A percentile compares a stretch with the other conserved stretches of the same genome.
Conservation (phyloP, 176 grass and related monocot genomes). For the Zoysia pacifica region DNA sequence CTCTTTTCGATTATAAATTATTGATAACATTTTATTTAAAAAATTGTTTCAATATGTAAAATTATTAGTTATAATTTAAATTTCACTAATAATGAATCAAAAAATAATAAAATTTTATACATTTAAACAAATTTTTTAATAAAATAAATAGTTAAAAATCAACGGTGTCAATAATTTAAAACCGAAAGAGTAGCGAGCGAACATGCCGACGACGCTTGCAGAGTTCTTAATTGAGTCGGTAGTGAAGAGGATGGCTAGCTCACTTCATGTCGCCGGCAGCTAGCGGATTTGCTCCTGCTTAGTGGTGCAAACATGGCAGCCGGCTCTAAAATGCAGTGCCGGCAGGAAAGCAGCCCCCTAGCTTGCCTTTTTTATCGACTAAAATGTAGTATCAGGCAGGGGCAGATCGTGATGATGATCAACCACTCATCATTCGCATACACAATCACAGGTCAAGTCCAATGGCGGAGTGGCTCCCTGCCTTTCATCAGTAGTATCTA, state of each 20-base stretch:
- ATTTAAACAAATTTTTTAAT: too few species aligned
- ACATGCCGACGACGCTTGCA: not conserved
- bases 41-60: too few species aligned
- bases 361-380: not conserved
- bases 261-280: not conserved
- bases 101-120: too few species aligned
- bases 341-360: not conserved
- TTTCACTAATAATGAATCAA: too few species aligned
- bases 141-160: too few species aligned
- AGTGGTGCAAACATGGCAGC: not conserved
- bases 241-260: not conserved
- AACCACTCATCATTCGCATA: not conserved
- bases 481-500: not conserved
- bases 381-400: not conserved
- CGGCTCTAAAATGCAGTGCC: not conserved
- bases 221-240: not conserved
- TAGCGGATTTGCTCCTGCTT: not conserved
- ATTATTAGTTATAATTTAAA: too few species aligned
- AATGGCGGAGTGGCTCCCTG: not conserved
- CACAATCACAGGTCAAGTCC: slow-evolving; percentile 7
- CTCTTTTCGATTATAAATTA: too few species aligned
- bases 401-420: not conserved
- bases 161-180: too few species aligned
- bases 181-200: not conserved
- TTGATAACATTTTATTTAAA: too few species aligned